Evolutionary conservation across 129 eudicot genomes (phyloP).

Genomic region (Artemisia annua): DNA sequence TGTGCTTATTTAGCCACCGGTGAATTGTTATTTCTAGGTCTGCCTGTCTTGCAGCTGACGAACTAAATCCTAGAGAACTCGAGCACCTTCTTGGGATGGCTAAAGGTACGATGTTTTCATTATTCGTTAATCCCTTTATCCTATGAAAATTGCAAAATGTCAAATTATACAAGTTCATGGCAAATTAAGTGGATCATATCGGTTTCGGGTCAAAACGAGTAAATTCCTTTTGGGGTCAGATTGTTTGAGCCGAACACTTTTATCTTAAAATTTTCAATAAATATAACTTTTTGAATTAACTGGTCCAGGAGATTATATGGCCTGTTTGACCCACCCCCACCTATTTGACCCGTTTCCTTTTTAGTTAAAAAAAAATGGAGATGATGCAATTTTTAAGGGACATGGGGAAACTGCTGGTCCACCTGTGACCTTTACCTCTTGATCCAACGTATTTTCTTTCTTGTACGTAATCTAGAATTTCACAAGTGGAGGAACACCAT

Average conservation of each 20-base stretch:
- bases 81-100: slow-evolving; percentile 61
- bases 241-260: too few relatives aligned
- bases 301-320: too few relatives aligned
- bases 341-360: neutral
- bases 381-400: neutral
- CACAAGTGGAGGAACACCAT: slow-evolving; percentile 51
- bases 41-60: slow-evolving; percentile 86
- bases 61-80: slow-evolving; percentile 67
- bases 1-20: slow-evolving; percentile 3
- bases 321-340: too few relatives aligned
- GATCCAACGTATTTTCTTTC: neutral
- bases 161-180: too few relatives aligned
- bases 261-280: too few relatives aligned
- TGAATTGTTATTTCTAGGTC: slow-evolving; percentile 45
- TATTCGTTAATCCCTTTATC: neutral
- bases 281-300: too few relatives aligned
- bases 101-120: slow-evolving; percentile 50
- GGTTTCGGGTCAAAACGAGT: too few relatives aligned
- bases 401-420: neutral
- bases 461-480: slow-evolving; percentile 41
- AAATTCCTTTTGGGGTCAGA: too few relatives aligned
- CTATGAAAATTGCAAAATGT: neutral
- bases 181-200: too few relatives aligned
- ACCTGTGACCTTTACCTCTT: neutral
- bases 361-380: neutral